Base-by-base conservation (phyloP, 305 asterid species). In the Fraxinus dipetala region DNA sequence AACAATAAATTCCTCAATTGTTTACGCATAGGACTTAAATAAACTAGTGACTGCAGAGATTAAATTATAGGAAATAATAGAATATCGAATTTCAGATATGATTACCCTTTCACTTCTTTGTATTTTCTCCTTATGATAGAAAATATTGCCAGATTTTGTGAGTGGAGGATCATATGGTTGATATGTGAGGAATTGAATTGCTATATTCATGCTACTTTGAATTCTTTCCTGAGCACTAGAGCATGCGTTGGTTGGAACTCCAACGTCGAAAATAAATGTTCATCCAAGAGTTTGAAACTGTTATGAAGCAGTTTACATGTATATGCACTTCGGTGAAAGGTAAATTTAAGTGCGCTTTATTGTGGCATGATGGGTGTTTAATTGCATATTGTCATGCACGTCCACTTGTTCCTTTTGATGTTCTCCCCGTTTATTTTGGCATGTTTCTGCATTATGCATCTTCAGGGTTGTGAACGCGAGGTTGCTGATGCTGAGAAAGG, bases 381-480 rank as follows among this genome's bases (percentile, higher is more conserved):
- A 69, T 69, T 28, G 40, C 9, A 63, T 75, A 24, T 78, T 61
- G 32, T 79, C 80, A 35, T 70, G 70, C 54, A 45, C 40, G 8
- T 72, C 65, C 83, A 38, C 18, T 22, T 73, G 35, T 82, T 45
- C 4, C 36, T 18, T 18, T 63, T 63, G 72, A 28, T 13, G 31
- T 48, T 83, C 22, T 48, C 67, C 54, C 26, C 43, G 16, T 84
- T 65, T 78, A 24, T 67, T 34, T 54, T 59, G 6, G 54, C 80
- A 72, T 74, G 24, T 54, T 80, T 35, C 76, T 84, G 83, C 30
- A 22, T 45, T 69, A 14, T 36, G 75, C 75, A 72, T 86, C 35
- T 85, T 63, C 92, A 95, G 99, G 98, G 97, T 45, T 95, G 96
- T 86, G 99, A 94, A 83, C 94, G 90, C 43, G 97, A 95, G 89